Base-by-base conservation (phyloP, 768 basidiomycete species). In the Amanita muscaria region DNA sequence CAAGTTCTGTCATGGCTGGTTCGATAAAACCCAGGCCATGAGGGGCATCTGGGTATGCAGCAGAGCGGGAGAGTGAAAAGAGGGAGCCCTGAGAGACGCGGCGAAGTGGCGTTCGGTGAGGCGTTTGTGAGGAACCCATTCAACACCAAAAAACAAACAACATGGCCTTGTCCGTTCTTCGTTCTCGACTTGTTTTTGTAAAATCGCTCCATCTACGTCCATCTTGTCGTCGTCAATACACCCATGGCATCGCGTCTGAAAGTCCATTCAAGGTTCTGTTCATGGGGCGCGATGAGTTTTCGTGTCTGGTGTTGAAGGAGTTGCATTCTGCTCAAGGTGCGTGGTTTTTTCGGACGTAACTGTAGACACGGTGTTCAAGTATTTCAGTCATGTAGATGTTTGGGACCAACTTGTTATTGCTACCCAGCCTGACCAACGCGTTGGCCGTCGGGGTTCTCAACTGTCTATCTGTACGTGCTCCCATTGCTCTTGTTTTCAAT, bases 1-100 rank as follows among this genome's bases (percentile, higher is more conserved):
- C 70, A 45, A 97, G 79, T 56, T 93, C 92, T 1, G 81, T 66
- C 62, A 97, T 73, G 18, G 82, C 84, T 12, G 87, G 85, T 37
- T 84, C 83, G 39, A 97, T 73, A 54, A 92, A 93, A 0, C 83
- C 86, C 23, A 93, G 76, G 1, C 86, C 87, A 54, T 88, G 79
- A 0, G 88, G 85, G 1, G 88, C 83, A 62, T 87, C 76, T 43
- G 79, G 74, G 51, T 79, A 77, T 9, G 77, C 72, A 14, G 72
- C 74, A 0, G 89, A 91, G 31, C 82, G 79, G 14, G 90, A 91
- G 34, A 92, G 73, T 14, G 82, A 79, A 45, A 88, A 84, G 11
- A 97, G 77, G 2, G 92, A 96, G 25, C 90, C 88, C 46, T 93
- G 91, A 0, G 92, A 94, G 49, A 93, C 79, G 44, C 92, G 85